These are phyloP conservation scores for Beauveria sp. DNA, from an alignment of 2,329 filamentous ascomycete species.

Conservation along the genomic window DNA sequence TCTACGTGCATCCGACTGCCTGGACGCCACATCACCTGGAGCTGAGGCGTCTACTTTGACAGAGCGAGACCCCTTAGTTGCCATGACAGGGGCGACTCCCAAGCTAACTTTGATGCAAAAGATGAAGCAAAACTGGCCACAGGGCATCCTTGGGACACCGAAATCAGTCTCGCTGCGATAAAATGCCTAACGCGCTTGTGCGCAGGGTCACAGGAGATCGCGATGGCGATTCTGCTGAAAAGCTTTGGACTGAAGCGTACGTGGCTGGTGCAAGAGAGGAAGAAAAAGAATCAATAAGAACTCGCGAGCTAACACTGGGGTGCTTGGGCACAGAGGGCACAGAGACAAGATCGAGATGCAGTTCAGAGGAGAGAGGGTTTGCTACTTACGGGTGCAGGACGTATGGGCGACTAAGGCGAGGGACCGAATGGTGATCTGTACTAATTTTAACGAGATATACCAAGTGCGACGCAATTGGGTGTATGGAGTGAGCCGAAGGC, in stretches of 20 bases:
- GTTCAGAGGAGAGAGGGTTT: not conserved
- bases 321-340: not conserved
- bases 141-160: not conserved
- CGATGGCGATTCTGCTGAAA: not conserved
- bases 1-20: conserved; percentile 4
- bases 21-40: not conserved
- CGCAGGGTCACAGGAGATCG: not conserved
- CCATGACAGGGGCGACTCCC: not conserved
- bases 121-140: not conserved
- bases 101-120: not conserved
- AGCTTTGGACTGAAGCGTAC: not conserved
- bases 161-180: not conserved
- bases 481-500: too few species aligned
- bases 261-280: not conserved
- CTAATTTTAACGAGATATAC: too few species aligned
- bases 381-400: not conserved
- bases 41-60: not conserved
- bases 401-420: too few species aligned
- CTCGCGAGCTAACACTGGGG: not conserved
- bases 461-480: too few species aligned
- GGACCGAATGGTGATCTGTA: too few species aligned
- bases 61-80: not conserved
- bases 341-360: not conserved
- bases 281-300: not conserved
- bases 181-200: not conserved